Conservation (phyloP, 306 rosid genomes). For the Dalbergia cultrata region DNA sequence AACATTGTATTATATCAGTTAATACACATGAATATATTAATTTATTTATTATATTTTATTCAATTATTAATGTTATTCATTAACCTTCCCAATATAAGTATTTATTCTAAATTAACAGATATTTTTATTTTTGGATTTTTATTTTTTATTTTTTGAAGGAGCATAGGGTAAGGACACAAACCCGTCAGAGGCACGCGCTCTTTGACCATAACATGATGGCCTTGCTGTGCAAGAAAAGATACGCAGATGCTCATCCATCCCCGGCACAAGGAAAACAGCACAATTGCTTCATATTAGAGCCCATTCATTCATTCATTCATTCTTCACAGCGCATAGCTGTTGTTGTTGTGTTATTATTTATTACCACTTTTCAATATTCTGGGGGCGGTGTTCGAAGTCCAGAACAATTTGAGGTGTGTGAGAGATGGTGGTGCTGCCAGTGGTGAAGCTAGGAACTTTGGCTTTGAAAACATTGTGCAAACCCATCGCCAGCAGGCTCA, state of each 20-base stretch:
- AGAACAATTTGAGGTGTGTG: not conserved
- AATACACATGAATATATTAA: no score
- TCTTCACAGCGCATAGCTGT: not conserved
- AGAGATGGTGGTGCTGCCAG: slow-evolving; percentile 57
- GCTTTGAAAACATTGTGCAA: slow-evolving; percentile 53
- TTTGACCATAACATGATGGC: not conserved
- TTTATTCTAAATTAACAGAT: no score
- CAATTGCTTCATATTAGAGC: not conserved
- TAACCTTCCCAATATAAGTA: no score
- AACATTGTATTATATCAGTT: no score
- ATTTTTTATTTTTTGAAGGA: not conserved
- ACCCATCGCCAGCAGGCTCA: slow-evolving; percentile 60
- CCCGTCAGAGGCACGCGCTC: not conserved
- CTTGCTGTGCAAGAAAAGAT: slow-evolving; percentile 9
- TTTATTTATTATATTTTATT: no score
- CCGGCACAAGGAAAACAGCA: not conserved
- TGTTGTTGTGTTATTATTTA: not conserved
- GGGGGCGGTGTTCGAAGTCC: not conserved
- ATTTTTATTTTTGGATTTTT: no score
- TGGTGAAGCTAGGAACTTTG: slow-evolving; percentile 55
- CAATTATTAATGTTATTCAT: no score
- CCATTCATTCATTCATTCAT: not conserved
- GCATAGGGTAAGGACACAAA: not conserved
- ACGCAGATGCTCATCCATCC: not conserved
- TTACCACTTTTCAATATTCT: not conserved